These are phyloP conservation scores for Neurospora sp. DNA, from an alignment of 495 filamentous ascomycete species.

Conservation along the genomic window DNA sequence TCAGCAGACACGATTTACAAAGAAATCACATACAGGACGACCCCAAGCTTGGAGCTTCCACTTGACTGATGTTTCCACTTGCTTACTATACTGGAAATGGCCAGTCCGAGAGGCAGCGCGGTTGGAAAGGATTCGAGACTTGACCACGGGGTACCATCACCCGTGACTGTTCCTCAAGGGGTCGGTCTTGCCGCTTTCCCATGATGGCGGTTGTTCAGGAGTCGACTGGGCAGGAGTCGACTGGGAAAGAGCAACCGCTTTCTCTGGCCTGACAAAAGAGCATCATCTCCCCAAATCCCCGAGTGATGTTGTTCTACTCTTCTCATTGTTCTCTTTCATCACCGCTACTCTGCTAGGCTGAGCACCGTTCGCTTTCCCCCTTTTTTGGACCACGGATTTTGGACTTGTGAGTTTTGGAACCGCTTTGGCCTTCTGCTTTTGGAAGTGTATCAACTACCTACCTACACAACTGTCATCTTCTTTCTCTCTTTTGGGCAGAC, in stretches of 20 bases:
- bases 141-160: not conserved
- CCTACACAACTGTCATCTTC: not conserved
- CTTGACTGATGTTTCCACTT: not conserved
- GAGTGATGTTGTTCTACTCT: not conserved
- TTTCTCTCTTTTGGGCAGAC: not conserved
- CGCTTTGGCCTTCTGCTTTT: constrained; percentile 11
- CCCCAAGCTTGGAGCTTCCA: not conserved
- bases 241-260: not conserved
- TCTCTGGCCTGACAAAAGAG: not conserved
- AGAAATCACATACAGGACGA: not conserved
- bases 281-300: not conserved
- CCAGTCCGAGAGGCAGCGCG: not conserved
- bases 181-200: not conserved
- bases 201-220: not conserved
- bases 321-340: not conserved
- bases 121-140: not conserved
- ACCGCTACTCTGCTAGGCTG: not conserved
- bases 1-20: not conserved
- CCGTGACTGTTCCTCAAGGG: not conserved
- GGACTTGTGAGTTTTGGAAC: constrained; percentile 10
- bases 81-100: not conserved
- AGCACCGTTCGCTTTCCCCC: not conserved
- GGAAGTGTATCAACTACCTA: constrained; percentile 8
- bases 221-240: not conserved
- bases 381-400: constrained; percentile 11